These are phyloP conservation scores for Fusarium coffeatum DNA, from an alignment of 2,329 filamentous ascomycete genomes.

Conservation along the genomic window DNA sequence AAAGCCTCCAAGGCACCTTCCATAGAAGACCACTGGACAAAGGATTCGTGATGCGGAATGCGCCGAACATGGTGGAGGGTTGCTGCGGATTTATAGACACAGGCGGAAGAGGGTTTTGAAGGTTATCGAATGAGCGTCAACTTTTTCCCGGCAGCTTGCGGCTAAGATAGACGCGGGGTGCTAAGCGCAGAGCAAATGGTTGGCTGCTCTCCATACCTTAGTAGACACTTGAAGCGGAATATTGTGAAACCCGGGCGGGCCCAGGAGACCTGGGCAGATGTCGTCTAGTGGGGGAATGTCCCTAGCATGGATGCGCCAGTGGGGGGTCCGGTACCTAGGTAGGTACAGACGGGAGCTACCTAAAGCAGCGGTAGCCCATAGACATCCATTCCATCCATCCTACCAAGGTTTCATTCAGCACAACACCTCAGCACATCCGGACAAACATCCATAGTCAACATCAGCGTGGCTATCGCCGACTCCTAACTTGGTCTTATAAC, in stretches of 20 bases:
- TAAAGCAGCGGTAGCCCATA: not conserved
- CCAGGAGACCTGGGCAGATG: not conserved
- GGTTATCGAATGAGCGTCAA: constrained; percentile 40
- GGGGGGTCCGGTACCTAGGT: not conserved
- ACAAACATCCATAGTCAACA: not conserved
- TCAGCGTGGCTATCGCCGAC: constrained; percentile 5
- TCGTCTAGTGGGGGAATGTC: constrained; percentile 7
- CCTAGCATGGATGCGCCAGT: not conserved
- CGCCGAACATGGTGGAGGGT: constrained; percentile 76
- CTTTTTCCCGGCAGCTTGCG: constrained; percentile 39
- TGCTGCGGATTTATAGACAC: constrained; percentile 19
- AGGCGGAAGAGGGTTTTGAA: constrained; percentile 23
- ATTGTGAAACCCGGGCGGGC: constrained; percentile 41
- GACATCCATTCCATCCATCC: constrained; percentile 4
- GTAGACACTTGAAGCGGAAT: constrained; percentile 42
- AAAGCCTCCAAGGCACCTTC: constrained; percentile 98
- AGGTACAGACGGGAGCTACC: not conserved
- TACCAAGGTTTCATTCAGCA: not conserved
- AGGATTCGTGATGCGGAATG: constrained; percentile 82
- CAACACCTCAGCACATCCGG: not conserved
- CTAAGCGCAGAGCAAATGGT: constrained; percentile 23
- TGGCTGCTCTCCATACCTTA: constrained; percentile 1
- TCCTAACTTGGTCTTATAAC: not conserved
- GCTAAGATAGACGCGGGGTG: constrained; percentile 28
- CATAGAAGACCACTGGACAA: constrained; percentile 86